Base-by-base conservation (phyloP, 306 rosid genomes). In the Ormosia semicastrata region DNA sequence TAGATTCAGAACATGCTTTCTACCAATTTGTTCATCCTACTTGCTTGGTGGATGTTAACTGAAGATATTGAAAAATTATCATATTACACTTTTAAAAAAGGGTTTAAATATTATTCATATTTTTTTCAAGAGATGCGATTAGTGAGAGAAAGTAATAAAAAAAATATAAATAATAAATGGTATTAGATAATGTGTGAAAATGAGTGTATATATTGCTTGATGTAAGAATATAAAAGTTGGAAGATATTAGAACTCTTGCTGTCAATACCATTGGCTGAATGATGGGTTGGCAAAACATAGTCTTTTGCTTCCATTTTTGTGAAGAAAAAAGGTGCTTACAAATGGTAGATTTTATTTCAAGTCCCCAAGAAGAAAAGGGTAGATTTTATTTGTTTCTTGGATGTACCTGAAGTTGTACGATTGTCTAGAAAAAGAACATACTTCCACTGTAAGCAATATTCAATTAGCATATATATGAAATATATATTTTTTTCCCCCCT, bases 1-100 rank as follows among this genome's bases (percentile, higher is more conserved):
- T 66, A 5, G 43, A 75, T 62, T 77, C 81, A 69, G 82, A 60
- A 72, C 77, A 77, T 62, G 77, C 75, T 52, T 65, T 39, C 47
- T 71, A 37, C 80, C 41, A 30, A 79, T 49, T 50, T 39, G 34
- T 56, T 18, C 68, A 56, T 40, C 85, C 77, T 64, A 67, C 41
- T 57, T 65, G 74, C 76, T 47, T 14, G 77, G 75, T 59, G 52
- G 66, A 46, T 69, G 43, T 37, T 58, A 54, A 39, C 17, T 36
- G 82, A 76, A 64, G 81, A 78, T 11, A 41, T 57, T 64, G n/a
- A n/a, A n/a, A n/a, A n/a, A n/a, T n/a, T n/a, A n/a, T n/a, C n/a
- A n/a, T n/a, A n/a, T n/a, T n/a, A n/a, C n/a, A n/a, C n/a, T n/a
- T n/a, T n/a, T n/a, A n/a, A n/a, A n/a, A n/a, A n/a, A n/a, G n/a